Evolutionary conservation across 768 basidiomycete genomes (phyloP), one percentile per base, ranked within the genome.

Genomic region (Cystoderma amianthinum): DNA sequence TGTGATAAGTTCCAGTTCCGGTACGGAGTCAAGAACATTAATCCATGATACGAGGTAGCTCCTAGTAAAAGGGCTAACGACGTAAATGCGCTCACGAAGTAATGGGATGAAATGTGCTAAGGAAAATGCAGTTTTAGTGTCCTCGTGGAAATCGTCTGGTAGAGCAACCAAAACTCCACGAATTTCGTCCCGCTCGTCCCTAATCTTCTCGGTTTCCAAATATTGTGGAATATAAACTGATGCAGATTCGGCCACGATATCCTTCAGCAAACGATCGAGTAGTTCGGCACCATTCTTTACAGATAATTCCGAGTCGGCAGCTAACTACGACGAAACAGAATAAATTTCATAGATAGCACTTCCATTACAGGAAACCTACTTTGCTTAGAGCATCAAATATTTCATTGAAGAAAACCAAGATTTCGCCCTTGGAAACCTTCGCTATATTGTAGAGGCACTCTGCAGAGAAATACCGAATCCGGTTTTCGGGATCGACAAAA

Each of bases 271-370:
- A 15, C 95, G 79, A 59, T 99, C 96, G 43, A 98, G 75, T 20
- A 99, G 76, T 59, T 99, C 96, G 1, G 96, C 94, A 2, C 95
- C 95, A 54, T 97, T 98, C 77, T 96, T 95, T 46, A 99, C 95
- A 2, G 96, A 95, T 25, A 89, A 54, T 51, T 98, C 95, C 0
- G 91, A 86, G 60, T 99, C 96, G 16, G 95, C 90, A 6, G 91
- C 88, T 45, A 99, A 88, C 95, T 98, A 54, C 15, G 42, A 34
- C 28, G 19, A 34, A 46, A n/a, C n/a, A n/a, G n/a, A n/a, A n/a
- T n/a, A n/a, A n/a, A n/a, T n/a, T n/a, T n/a, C n/a, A n/a, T n/a
- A n/a, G n/a, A n/a, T n/a, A n/a, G n/a, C n/a, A n/a, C n/a, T n/a
- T n/a, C n/a, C n/a, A n/a, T n/a, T n/a, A n/a, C n/a, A 24, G 36